phyloP scores from a whole-genome alignment of 345 rosid genomes.

The Rubroshorea leprosula region DNA sequence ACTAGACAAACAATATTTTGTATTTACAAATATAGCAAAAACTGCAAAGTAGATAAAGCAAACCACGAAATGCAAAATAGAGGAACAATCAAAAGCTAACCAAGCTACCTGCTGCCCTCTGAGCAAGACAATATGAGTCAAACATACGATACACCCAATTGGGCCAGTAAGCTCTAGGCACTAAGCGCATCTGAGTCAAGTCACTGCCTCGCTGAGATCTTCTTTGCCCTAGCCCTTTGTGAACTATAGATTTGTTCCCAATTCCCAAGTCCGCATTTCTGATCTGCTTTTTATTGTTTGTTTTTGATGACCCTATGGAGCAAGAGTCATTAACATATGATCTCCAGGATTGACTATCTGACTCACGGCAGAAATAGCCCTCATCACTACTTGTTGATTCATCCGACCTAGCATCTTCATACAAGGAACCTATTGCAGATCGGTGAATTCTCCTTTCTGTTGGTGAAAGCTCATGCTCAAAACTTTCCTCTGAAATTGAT shows the following conservation, averaged over 20 bases:
- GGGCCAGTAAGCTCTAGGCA: slow-evolving; percentile 78
- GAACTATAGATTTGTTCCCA: slow-evolving; percentile 26
- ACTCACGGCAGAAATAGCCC: slow-evolving; percentile 31
- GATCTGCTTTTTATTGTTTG: slow-evolving; percentile 24
- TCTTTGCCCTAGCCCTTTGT: slow-evolving; percentile 29
- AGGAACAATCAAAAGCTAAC: slow-evolving; percentile 4
- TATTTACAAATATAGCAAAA: not conserved
- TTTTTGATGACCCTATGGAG: slow-evolving; percentile 22
- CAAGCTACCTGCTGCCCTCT: slow-evolving; percentile 74
- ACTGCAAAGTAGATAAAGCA: slow-evolving; percentile 1
- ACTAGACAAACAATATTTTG: not conserved
- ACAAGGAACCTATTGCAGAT: slow-evolving; percentile 42
- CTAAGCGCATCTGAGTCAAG: slow-evolving; percentile 38
- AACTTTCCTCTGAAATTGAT: slow-evolving; percentile 66
- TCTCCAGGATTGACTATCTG: slow-evolving; percentile 30
- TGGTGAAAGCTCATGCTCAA: slow-evolving; percentile 71
- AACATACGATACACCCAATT: slow-evolving; percentile 80
- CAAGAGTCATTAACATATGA: slow-evolving; percentile 22
- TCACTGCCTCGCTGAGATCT: slow-evolving; percentile 22
- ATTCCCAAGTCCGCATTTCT: slow-evolving; percentile 20
- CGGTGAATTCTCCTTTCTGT: slow-evolving; percentile 59
- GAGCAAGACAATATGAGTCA: slow-evolving; percentile 83
- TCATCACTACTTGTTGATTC: slow-evolving; percentile 73
- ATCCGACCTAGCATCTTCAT: slow-evolving; percentile 33
- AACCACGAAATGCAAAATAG: slow-evolving; percentile 8